Evolutionary conservation across 768 basidiomycete species (phyloP).

Genomic region (Mycena epipterygia): DNA sequence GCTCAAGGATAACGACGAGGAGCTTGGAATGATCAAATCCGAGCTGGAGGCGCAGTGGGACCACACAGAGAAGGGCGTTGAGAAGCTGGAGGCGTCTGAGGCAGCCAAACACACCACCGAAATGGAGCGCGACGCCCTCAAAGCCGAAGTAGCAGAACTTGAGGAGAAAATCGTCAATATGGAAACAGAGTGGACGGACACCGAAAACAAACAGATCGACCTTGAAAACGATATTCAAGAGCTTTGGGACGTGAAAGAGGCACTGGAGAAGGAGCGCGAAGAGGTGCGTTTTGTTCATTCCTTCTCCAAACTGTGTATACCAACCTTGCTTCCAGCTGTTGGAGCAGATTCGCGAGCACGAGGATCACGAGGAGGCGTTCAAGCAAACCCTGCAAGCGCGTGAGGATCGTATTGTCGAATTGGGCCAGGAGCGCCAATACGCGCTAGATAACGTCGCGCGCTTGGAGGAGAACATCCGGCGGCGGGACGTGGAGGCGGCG

Average conservation of each 20-base stretch:
- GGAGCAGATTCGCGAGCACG: slow-evolving; percentile 65
- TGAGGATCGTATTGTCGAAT: slow-evolving; percentile 62
- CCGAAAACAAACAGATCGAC: slow-evolving; percentile 67
- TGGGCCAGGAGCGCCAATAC: slow-evolving; percentile 70
- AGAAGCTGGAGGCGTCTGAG: slow-evolving; percentile 57
- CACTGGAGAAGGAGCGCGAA: slow-evolving; percentile 67
- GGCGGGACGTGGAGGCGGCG: slow-evolving; percentile 69
- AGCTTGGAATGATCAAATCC: slow-evolving; percentile 62
- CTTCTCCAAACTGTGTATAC: not conserved
- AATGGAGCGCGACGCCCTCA: slow-evolving; percentile 55
- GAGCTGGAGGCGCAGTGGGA: slow-evolving; percentile 84
- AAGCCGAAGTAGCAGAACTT: slow-evolving; percentile 56
- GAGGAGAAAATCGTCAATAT: slow-evolving; percentile 59
- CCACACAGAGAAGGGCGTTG: slow-evolving; percentile 69
- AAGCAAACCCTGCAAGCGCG: slow-evolving; percentile 64
- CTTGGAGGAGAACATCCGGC: slow-evolving; percentile 68
- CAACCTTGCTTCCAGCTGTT: slow-evolving; percentile 57
- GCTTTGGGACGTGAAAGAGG: slow-evolving; percentile 64
- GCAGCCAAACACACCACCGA: slow-evolving; percentile 53
- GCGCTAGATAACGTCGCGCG: slow-evolving; percentile 67
- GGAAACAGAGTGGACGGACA: slow-evolving; percentile 69
- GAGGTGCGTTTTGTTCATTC: slow-evolving; percentile 54
- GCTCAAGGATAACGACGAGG: slow-evolving; percentile 58
- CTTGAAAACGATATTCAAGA: slow-evolving; percentile 70
- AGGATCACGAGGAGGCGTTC: slow-evolving; percentile 64